Evolutionary conservation across 768 basidiomycete species (phyloP).

Genomic region (Lentinus tigrinus): DNA sequence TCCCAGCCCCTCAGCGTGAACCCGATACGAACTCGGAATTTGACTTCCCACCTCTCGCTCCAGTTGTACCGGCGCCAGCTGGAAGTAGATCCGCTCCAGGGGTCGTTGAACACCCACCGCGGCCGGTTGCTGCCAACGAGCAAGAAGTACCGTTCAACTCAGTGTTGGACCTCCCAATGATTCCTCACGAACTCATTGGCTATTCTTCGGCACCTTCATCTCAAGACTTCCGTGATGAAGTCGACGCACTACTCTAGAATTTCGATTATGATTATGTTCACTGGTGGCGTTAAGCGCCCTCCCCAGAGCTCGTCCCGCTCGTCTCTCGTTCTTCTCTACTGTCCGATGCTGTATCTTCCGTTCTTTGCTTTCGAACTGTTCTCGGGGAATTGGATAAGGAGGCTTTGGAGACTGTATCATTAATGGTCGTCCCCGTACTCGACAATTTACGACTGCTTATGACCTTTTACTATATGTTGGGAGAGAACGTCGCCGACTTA

Average conservation of each 20-base stretch:
- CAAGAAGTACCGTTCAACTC: neutral
- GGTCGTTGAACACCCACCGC: neutral
- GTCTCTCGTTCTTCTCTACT: neutral
- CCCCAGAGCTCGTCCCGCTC: neutral
- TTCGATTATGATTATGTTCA: too few relatives aligned
- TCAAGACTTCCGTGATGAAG: constrained; percentile 22
- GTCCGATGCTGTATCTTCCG: neutral
- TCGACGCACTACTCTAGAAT: constrained; percentile 25
- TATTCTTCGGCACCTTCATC: constrained; percentile 19
- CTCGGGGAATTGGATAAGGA: neutral
- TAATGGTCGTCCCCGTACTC: too few relatives aligned
- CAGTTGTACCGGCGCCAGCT: neutral
- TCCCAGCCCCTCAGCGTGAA: neutral
- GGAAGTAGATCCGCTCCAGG: neutral
- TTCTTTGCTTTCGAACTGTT: neutral
- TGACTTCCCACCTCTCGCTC: neutral
- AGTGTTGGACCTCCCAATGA: neutral
- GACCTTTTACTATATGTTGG: too few relatives aligned
- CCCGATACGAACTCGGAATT: neutral
- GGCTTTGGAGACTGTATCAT: too few relatives aligned
- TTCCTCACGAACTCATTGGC: constrained; percentile 3
- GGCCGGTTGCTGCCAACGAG: neutral
- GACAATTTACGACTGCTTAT: too few relatives aligned
- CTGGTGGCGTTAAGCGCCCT: neutral
- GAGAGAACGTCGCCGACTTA: too few relatives aligned